These are phyloP conservation scores for Phialocephala subalpina DNA, from an alignment of 2,329 filamentous ascomycete genomes.

Conservation along the genomic window DNA sequence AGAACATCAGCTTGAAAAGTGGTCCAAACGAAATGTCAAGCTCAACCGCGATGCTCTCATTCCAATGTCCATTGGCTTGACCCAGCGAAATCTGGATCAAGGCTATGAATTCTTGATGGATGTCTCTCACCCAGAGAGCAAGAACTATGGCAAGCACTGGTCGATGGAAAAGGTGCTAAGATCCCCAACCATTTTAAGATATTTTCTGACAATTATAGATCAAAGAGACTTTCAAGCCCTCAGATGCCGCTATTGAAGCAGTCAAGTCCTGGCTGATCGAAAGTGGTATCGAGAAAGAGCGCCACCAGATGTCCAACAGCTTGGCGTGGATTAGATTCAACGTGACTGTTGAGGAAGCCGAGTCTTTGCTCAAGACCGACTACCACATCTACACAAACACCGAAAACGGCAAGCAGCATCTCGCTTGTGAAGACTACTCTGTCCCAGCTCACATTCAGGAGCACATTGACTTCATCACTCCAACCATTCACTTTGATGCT, in stretches of 20 bases:
- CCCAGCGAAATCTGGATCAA: constrained; percentile 53
- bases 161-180: constrained; percentile 17
- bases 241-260: constrained; percentile 51
- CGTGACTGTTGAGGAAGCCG: constrained; percentile 49
- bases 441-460: constrained; percentile 22
- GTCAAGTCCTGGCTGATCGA: constrained; percentile 58
- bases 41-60: constrained; percentile 30
- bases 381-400: constrained; percentile 45
- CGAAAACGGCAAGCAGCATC: constrained; percentile 31
- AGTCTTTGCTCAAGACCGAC: constrained; percentile 60
- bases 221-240: constrained; percentile 51
- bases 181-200: constrained; percentile 47
- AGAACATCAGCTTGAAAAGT: constrained; percentile 24
- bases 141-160: constrained; percentile 24
- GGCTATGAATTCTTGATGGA: constrained; percentile 52
- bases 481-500: constrained; percentile 31
- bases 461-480: constrained; percentile 32
- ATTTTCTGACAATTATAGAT: constrained; percentile 42
- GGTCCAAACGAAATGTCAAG: constrained; percentile 27
- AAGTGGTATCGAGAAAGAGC: constrained; percentile 56
- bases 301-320: constrained; percentile 54
- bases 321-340: constrained; percentile 43
- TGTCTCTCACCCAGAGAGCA: constrained; percentile 52
- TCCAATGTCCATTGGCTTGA: constrained; percentile 48
- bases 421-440: constrained; percentile 31